These are phyloP conservation scores for Calonectria naviculata DNA, from an alignment of 2,329 filamentous ascomycete species.

Conservation along the genomic window DNA sequence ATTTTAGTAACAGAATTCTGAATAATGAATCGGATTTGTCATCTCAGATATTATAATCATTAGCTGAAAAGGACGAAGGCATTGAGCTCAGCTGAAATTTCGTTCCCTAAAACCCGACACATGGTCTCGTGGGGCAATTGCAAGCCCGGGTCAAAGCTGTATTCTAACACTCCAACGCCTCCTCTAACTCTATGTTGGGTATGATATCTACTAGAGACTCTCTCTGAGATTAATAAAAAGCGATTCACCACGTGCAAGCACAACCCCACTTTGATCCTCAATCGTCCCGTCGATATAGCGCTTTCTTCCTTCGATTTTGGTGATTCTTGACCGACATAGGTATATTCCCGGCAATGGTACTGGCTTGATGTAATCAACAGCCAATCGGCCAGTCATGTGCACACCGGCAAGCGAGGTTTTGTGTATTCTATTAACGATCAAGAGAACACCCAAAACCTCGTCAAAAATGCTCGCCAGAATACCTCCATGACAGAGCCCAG, in stretches of 20 bases:
- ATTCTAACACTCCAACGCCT: no score
- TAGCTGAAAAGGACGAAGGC: no score
- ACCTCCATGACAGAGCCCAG: not conserved
- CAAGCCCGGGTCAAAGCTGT: not conserved
- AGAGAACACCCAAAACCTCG: not conserved
- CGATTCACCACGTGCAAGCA: not conserved
- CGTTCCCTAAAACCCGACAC: no score
- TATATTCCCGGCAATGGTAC: not conserved
- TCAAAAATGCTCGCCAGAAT: not conserved
- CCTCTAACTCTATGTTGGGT: not conserved
- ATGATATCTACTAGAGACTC: not conserved
- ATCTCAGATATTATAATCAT: no score
- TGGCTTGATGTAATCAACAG: not conserved
- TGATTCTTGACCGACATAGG: not conserved
- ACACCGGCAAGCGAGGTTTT: not conserved
- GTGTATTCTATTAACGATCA: not conserved
- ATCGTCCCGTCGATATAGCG: not conserved
- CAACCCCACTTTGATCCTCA: not conserved
- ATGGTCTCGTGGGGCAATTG: no score
- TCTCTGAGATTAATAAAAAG: not conserved
- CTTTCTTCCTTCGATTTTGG: not conserved
- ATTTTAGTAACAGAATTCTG: not conserved
- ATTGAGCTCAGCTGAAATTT: no score
- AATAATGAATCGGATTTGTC: not conserved
- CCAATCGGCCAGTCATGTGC: not conserved